phyloP scores from a whole-genome alignment of 768 basidiomycete species.

The Kwoniella botswanensis region DNA sequence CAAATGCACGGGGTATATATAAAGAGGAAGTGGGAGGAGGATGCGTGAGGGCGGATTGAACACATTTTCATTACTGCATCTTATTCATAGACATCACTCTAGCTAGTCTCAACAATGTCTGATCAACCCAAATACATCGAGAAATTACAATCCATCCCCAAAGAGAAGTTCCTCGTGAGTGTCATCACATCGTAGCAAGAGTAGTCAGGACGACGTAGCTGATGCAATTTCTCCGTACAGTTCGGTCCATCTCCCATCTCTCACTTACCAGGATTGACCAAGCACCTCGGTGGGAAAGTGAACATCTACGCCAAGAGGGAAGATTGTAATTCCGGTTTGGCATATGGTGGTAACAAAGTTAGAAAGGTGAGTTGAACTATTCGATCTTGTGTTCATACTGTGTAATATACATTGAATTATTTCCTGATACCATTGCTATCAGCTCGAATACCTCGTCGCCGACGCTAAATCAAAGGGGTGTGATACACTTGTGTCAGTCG shows the following conservation, averaged over 20 bases:
- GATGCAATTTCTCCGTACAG: not conserved
- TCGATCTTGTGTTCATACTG: not conserved
- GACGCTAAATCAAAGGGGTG: conserved; percentile 43
- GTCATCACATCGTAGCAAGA: not conserved
- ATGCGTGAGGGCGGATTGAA: too few relatives aligned
- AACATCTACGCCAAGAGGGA: conserved; percentile 44
- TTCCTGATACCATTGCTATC: not conserved
- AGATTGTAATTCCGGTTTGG: conserved; percentile 45
- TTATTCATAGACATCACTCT: not conserved
- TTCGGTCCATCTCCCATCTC: conserved; percentile 44
- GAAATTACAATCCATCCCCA: conserved; percentile 17
- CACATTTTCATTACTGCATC: not conserved
- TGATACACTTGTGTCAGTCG: conserved; percentile 44
- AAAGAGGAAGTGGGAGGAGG: too few relatives aligned
- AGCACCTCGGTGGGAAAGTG: conserved; percentile 35
- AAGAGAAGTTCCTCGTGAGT: conserved; percentile 27
- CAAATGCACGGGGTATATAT: too few relatives aligned
- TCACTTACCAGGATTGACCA: conserved; percentile 34
- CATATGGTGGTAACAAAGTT: conserved; percentile 48
- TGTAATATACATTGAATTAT: too few relatives aligned
- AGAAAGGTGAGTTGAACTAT: conserved; percentile 28
- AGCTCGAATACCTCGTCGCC: conserved; percentile 47
- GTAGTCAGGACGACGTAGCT: not conserved
- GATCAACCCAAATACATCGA: conserved; percentile 15
- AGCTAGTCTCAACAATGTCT: conserved; percentile 7